Evolutionary conservation across 768 basidiomycete genomes (phyloP).

Genomic region (Suillus paluster): DNA sequence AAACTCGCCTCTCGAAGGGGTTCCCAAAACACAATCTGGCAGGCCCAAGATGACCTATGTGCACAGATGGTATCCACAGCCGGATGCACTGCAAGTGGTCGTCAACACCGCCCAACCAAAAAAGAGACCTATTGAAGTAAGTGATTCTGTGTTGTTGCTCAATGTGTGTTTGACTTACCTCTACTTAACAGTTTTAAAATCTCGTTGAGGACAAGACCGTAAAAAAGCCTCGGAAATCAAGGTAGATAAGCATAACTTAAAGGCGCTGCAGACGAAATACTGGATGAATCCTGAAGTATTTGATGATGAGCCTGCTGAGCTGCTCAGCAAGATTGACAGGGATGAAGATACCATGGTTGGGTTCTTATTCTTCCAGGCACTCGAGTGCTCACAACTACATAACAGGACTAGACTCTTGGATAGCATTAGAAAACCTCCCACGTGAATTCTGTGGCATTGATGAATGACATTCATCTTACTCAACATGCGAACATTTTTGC

Average conservation of each 20-base stretch:
- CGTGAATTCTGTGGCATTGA: too few relatives aligned
- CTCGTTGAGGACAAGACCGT: too few relatives aligned
- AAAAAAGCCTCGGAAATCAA: background rate
- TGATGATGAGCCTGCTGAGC: conserved; percentile 1
- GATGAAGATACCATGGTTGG: conserved; percentile 12
- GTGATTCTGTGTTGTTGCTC: background rate
- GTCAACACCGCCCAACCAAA: conserved; percentile 6
- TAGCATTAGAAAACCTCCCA: too few relatives aligned
- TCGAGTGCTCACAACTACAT: background rate
- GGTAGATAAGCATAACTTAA: background rate
- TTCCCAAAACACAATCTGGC: too few relatives aligned
- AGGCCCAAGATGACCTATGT: too few relatives aligned
- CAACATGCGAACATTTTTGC: too few relatives aligned
- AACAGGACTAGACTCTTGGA: too few relatives aligned
- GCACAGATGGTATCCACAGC: too few relatives aligned
- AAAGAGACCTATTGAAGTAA: conserved; percentile 11
- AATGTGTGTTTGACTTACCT: background rate
- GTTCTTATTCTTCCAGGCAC: background rate
- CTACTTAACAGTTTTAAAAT: background rate
- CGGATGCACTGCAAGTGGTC: background rate
- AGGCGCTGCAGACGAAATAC: background rate
- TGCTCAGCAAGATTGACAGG: conserved; percentile 3
- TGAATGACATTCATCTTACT: too few relatives aligned
- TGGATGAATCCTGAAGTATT: background rate
- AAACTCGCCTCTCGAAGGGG: too few relatives aligned